Evolutionary conservation across 148 eudicot genomes (phyloP), one percentile per base, ranked within the genome.

Genomic region (Rhododendron ovatum): DNA sequence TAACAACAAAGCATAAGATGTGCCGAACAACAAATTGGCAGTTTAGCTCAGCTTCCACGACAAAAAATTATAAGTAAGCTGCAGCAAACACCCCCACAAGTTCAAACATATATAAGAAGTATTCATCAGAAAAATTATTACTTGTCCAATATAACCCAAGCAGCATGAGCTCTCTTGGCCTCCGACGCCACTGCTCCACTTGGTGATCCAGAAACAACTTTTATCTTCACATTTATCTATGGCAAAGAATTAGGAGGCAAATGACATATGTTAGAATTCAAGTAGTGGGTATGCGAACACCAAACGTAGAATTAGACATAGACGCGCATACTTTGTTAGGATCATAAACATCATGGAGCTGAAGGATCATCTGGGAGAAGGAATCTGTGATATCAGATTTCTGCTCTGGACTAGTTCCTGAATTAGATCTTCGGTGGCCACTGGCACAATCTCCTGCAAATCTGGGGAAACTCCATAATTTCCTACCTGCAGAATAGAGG

Each of bases 301-400:
- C 15, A 35, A 71, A 35, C 30, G 4, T 14, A 33, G 45, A 77
- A 77, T 61, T 11, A 55, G 4, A 37, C 30, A 26, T 18, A 7
- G 75, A 84, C 8, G 20, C 43, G 81, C 88, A 65, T 63, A 95
- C 99, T 95, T 94, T 95, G 82, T 94, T 94, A 41, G 98, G 96
- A 92, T 98, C 98, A 88, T 94, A 97, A 83, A 95, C 96, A 88
- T 95, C 98, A 77, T 94, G 96, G 85, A 98, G 91, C 90, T 94
- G 99, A 89, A 98, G 98, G 84, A 98, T 95, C 98, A 98, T 95
- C 87, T 98, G 99, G 71, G 98, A 98, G 88, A 95, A 98, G 59
- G 94, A 91, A 91, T 98, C 99, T 28, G 98, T 91, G 33, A 98
- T 87, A 88, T 95, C 98, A 22, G 87, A 90, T 86, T 94, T 98